Conservation (phyloP, 2,329 filamentous ascomycete species). For the Byssochlamys sp. region DNA sequence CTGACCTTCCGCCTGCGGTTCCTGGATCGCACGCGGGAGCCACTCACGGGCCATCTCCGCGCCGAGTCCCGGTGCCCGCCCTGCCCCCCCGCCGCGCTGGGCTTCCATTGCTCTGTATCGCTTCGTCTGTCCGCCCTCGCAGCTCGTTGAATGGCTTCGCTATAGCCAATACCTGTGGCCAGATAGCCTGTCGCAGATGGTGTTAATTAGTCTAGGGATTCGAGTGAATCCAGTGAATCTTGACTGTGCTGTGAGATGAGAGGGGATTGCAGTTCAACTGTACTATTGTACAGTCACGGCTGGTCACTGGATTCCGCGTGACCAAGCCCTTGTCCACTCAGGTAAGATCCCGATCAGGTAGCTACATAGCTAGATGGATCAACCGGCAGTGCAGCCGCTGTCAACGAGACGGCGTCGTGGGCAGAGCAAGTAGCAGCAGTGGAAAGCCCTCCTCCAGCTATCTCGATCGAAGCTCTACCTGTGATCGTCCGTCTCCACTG, state of each 20-base stretch:
- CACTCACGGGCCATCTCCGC: background rate
- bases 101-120: too few species aligned
- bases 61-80: background rate
- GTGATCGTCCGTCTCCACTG: slow-evolving; percentile 15
- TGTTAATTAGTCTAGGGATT: background rate
- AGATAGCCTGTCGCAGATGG: background rate
- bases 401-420: background rate
- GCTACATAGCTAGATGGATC: background rate
- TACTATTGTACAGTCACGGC: background rate
- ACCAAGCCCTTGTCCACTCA: background rate
- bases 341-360: background rate
- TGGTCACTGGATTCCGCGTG: background rate
- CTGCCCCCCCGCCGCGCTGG: background rate
- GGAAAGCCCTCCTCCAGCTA: background rate
- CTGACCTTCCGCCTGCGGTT: background rate
- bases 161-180: background rate
- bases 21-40: background rate
- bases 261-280: too few species aligned
- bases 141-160: background rate
- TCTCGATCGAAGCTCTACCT: background rate
- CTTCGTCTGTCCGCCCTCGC: too few species aligned
- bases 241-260: too few species aligned
- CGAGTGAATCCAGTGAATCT: too few species aligned
- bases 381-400: background rate
- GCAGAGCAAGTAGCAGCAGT: background rate